Evolutionary conservation across 371 early-diverging fungal species (phyloP).

Genomic region (Rhizopus delemar): DNA sequence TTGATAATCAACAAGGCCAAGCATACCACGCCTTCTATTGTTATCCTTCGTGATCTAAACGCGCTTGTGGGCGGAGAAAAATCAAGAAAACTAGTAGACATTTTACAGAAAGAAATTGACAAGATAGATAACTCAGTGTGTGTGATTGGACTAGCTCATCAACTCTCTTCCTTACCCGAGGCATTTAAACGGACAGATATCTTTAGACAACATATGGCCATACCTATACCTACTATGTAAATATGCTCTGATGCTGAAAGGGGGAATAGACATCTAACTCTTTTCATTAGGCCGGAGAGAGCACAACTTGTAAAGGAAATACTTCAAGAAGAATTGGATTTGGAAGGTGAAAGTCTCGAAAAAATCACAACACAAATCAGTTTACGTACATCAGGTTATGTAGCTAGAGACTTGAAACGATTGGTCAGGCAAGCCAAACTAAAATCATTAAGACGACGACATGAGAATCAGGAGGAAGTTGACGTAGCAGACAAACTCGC

Average conservation of each 20-base stretch:
- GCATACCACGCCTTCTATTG: constrained; percentile 22
- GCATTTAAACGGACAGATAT: constrained; percentile 33
- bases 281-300: constrained; percentile 31
- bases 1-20: constrained; percentile 28
- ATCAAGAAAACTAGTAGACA: constrained; percentile 15
- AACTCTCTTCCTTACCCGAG: constrained; percentile 32
- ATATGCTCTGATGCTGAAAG: neutral
- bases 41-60: constrained; percentile 35
- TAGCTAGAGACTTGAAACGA: constrained; percentile 57
- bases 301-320: constrained; percentile 18
- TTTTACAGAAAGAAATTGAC: constrained; percentile 20
- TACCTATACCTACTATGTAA: constrained; percentile 46
- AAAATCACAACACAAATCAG: constrained; percentile 32
- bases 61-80: constrained; percentile 22
- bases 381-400: constrained; percentile 61
- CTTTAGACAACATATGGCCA: constrained; percentile 42
- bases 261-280: neutral
- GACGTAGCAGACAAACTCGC: constrained; percentile 21
- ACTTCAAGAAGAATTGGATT: constrained; percentile 8
- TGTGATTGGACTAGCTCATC: constrained; percentile 37
- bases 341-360: constrained; percentile 10
- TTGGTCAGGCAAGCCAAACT: constrained; percentile 52
- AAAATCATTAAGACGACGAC: constrained; percentile 32
- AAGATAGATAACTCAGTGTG: constrained; percentile 30
- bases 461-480: neutral